These are phyloP conservation scores for Sclerotinia subarctica DNA, from an alignment of 2,329 filamentous ascomycete genomes.

Conservation along the genomic window DNA sequence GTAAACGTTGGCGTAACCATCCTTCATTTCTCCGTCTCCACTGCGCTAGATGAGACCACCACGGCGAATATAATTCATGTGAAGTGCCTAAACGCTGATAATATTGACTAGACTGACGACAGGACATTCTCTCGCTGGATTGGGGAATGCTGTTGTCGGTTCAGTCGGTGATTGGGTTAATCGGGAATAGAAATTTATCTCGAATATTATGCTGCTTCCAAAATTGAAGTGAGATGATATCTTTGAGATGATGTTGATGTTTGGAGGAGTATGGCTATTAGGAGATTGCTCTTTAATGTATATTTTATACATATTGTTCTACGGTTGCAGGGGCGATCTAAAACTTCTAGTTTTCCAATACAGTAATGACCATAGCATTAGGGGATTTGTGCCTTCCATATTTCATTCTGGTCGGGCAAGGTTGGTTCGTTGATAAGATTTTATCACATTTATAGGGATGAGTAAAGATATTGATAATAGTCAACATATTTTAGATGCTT, in stretches of 20 bases:
- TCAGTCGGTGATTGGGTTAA: background rate
- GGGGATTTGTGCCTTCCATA: background rate
- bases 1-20: background rate
- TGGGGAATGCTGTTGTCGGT: background rate
- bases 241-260: background rate
- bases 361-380: background rate
- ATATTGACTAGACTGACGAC: background rate
- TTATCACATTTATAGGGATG: too few species aligned
- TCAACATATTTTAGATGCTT: too few species aligned
- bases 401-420: rapidly evolving
- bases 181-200: background rate
- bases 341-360: too few species aligned
- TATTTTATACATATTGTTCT: background rate
- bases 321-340: background rate
- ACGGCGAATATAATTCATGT: background rate
- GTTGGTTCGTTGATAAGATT: too few species aligned
- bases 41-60: background rate
- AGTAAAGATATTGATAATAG: background rate
- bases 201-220: background rate
- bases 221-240: background rate
- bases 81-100: background rate
- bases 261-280: too few species aligned
- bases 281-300: background rate
- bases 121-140: background rate
- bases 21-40: background rate